Evolutionary conservation across 2,329 filamentous ascomycete species (phyloP).

Genomic region (Corinectria fuckeliana): DNA sequence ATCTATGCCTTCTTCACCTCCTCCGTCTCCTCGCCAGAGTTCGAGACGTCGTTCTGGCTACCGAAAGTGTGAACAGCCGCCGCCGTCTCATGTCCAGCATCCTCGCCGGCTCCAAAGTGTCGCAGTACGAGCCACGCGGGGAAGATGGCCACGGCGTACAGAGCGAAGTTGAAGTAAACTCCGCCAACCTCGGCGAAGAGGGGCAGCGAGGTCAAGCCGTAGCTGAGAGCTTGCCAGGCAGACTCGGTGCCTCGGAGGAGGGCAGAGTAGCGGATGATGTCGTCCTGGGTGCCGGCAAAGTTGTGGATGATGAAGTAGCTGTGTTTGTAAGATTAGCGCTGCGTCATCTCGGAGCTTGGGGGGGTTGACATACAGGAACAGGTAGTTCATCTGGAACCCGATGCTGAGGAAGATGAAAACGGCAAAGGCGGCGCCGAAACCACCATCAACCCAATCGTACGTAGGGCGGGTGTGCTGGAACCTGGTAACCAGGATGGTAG

Average conservation of each 20-base stretch:
- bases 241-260: slow-evolving; percentile 74
- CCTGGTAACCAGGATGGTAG: slow-evolving; percentile 67
- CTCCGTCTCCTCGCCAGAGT: slow-evolving; percentile 32
- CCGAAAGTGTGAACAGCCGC: neutral
- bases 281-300: slow-evolving; percentile 64
- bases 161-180: slow-evolving; percentile 73
- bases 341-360: fast-evolving
- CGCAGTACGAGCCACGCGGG: slow-evolving; percentile 73
- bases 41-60: slow-evolving; percentile 24
- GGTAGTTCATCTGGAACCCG: slow-evolving; percentile 76
- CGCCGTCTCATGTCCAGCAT: slow-evolving; percentile 5
- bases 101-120: slow-evolving; percentile 40
- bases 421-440: slow-evolving; percentile 71
- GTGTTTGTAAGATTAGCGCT: neutral
- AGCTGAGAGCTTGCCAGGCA: slow-evolving; percentile 75
- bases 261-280: slow-evolving; percentile 72
- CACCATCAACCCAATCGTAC: slow-evolving; percentile 69
- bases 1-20: slow-evolving; percentile 20
- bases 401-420: slow-evolving; percentile 71
- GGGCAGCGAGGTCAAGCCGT: slow-evolving; percentile 67
- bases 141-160: slow-evolving; percentile 69
- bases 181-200: slow-evolving; percentile 70
- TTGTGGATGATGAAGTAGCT: slow-evolving; percentile 76
- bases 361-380: slow-evolving; percentile 62
- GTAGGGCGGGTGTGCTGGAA: slow-evolving; percentile 63